phyloP scores from a whole-genome alignment of 768 basidiomycete genomes.

The Tylopilus balloui region DNA sequence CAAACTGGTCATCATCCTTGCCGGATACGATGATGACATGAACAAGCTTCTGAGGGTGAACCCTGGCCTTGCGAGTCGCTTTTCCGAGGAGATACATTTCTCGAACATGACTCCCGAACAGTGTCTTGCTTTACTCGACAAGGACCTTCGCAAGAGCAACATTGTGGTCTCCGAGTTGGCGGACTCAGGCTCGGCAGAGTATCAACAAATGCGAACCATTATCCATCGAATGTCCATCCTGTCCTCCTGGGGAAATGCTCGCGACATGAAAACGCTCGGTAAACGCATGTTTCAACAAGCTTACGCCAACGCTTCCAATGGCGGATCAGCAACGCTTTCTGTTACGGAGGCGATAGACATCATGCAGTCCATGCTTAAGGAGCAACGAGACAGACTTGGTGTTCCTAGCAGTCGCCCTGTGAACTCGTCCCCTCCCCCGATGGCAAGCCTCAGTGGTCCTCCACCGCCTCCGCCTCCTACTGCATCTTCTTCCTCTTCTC shows the following conservation, averaged over 20 bases:
- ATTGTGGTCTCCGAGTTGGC: constrained; percentile 37
- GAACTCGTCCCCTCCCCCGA: constrained; percentile 9
- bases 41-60: constrained; percentile 56
- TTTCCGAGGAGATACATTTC: constrained; percentile 58
- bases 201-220: constrained; percentile 12
- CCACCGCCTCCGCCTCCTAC: constrained; percentile 23
- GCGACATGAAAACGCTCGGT: constrained; percentile 54
- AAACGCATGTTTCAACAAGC: constrained; percentile 16
- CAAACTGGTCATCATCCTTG: constrained; percentile 63
- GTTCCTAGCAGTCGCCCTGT: constrained; percentile 14
- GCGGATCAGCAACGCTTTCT: not conserved
- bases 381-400: constrained; percentile 21
- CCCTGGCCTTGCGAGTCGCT: constrained; percentile 61
- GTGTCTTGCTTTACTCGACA: constrained; percentile 48
- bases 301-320: constrained; percentile 8
- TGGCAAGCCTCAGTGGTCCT: constrained; percentile 18
- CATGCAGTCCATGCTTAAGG: constrained; percentile 14
- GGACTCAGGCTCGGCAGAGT: not conserved
- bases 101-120: constrained; percentile 43
- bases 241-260: constrained; percentile 65
- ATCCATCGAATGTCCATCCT: constrained; percentile 41
- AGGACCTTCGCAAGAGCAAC: constrained; percentile 43
- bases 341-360: constrained; percentile 5
- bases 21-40: constrained; percentile 68
- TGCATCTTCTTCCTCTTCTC: constrained; percentile 15